Evolutionary conservation across 306 rosid species (phyloP), one percentile per base, ranked within the genome.

Genomic region (Cucurbita pepo): DNA sequence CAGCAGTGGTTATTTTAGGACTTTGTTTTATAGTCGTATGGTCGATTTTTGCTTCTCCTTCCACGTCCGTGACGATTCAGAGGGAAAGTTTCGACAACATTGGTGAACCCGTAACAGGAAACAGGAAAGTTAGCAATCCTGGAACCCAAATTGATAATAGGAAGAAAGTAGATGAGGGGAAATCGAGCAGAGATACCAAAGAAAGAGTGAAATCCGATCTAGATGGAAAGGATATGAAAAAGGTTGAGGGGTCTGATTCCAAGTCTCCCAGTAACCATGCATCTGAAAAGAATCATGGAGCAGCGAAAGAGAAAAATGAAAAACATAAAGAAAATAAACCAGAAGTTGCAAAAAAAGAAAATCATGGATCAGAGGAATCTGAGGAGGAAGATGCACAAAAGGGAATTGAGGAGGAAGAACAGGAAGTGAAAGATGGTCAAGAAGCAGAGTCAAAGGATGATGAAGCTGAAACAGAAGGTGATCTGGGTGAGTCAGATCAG

Each of bases 11-110:
- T 16, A 44, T 91, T 1, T 69, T 91, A 80, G 99, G 97, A 56
- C 86, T 91, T 37, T 89, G 97, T 78, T 94, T 90, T 56, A 82
- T 91, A 72, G 75, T 94, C 65, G 87, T 89, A 9, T 94, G 99
- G 99, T 81, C 87, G 10, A 77, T 89, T 76, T 91, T 91, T 75
- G 85, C 95, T 55, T 80, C 91, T 78, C 80, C 93, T 4, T 81
- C 96, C 43, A 73, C 89, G 62, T 86, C 96, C 6, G 83, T 86
- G 40, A 79, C 82, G 34, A 81, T 82, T 13, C 89, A 86, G 56
- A 86, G 96, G 72, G 97, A 91, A 75, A 94, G 95, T 77, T 91
- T 94, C 72, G 99, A 94, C 58, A 91, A 91, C 77, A 87, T 94
- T 69, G 87, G 83, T 0, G 86, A 84, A 71, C 96, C 92, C 8